Base-by-base conservation (phyloP, 768 basidiomycete genomes). In the Russula compacta region DNA sequence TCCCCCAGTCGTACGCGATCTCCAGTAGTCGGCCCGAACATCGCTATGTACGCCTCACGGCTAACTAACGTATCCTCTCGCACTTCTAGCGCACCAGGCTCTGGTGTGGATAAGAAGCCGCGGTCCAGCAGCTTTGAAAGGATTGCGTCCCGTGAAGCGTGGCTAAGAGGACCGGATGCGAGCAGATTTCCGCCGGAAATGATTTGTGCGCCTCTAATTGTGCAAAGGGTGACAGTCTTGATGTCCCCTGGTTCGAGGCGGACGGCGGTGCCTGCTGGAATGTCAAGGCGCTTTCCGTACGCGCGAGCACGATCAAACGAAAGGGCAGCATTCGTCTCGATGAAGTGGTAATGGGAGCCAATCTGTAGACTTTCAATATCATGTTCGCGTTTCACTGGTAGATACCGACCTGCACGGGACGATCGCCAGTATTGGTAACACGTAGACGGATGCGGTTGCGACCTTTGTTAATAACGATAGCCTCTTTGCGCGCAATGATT, bases 11-110 rank as follows among this genome's bases (percentile, higher is more conserved):
- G 79, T 33, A 99, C 81, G 21, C 86, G 78, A 73, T 99, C 95
- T 0, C 95, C 97, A 1, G 81, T 82, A 0, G 97, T 98, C 0
- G 97, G 97, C 0, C 97, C 97, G 73, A 83, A 99, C 93, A 98
- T 97, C 6, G 87, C 84, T 5, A 90, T 85, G 73, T 98, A 98
- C 47, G 83, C 77, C 47, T 88, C 83, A 47, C 89, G 76, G 29
- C 80, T 76, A 17, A 94, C 78, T 32, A 79, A 78, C 35, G 80
- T 83, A 56, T 86, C 83, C 55, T 42, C 65, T 35, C 66, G 66
- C 10, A 88, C 77, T 50, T 80, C 77, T 24, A 76, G 69, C 6
- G 82, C 83, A 8, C 79, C 81, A 5, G 85, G 87, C 65, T 93
- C 83, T 2, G 84, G 79, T 4, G 77, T 73, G 73, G 95, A 85